Percentiles rank a stretch among this genome's conserved stretches.
Evolutionary conservation across 1,284 basidiomycete species (phyloP).

Genomic region (Cerioporus squamosus): DNA sequence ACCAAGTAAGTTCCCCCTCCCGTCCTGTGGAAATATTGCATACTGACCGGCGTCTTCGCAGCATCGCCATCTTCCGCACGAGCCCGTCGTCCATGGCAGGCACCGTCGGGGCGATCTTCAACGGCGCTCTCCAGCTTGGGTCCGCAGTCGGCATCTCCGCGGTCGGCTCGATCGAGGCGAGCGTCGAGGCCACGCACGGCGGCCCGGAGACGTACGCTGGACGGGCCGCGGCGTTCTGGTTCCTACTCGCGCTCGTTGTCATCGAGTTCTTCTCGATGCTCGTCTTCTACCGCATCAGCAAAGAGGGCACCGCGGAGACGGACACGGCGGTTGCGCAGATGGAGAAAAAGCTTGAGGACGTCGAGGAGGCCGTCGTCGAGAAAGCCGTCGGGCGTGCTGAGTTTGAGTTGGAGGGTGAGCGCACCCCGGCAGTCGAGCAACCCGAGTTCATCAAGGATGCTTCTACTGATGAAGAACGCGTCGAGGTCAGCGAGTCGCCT

Average conservation of each 20-base stretch:
- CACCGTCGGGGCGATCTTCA: conserved; percentile 60
- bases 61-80: conserved; percentile 55
- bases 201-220: conserved; percentile 42
- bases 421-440: background rate
- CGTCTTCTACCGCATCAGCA: conserved; percentile 41
- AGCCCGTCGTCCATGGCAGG: conserved; percentile 53
- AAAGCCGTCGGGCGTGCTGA: conserved; percentile 1
- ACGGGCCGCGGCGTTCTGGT: conserved; percentile 52
- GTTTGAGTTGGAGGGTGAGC: background rate
- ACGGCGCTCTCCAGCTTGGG: conserved; percentile 56
- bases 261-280: conserved; percentile 39
- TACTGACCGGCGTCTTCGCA: conserved; percentile 22
- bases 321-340: conserved; percentile 8
- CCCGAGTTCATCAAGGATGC: no score
- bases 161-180: conserved; percentile 51
- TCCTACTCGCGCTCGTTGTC: conserved; percentile 46
- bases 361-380: conserved; percentile 9
- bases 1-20: conserved; percentile 22
- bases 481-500: conserved; percentile 1
- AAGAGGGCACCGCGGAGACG: conserved; percentile 22
- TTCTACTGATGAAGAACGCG: background rate
- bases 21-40: background rate
- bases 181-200: conserved; percentile 40
- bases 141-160: conserved; percentile 53
- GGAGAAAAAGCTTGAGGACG: conserved; percentile 13